Conservation (phyloP, 345 rosid species). For the Aquilaria malaccensis region DNA sequence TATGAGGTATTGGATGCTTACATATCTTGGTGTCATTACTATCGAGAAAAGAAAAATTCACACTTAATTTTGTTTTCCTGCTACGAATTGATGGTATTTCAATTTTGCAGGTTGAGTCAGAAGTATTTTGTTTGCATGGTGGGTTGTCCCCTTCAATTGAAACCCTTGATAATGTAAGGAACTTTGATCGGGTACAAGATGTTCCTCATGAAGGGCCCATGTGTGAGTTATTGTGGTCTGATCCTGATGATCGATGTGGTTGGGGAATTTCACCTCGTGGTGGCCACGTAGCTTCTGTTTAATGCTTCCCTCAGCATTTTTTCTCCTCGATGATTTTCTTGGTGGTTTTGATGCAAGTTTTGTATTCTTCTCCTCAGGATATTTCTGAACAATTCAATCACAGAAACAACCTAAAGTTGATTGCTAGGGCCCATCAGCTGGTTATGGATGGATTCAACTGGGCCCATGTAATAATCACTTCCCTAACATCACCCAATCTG, state of each 20-base stretch:
- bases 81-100: no score
- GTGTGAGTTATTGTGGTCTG: slow-evolving; percentile 99
- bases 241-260: slow-evolving; percentile 96
- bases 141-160: slow-evolving; percentile 97
- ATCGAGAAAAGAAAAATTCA: no score
- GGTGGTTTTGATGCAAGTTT: slow-evolving; percentile 9
- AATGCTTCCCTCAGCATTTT: slow-evolving; percentile 1
- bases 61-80: no score
- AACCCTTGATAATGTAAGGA: slow-evolving; percentile 90
- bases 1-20: no score
- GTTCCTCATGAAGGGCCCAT: slow-evolving; percentile 99
- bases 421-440: slow-evolving; percentile 97
- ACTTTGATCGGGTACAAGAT: slow-evolving; percentile 95
- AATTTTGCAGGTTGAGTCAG: slow-evolving; percentile 77
- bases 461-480: slow-evolving; percentile 68
- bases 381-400: slow-evolving; percentile 97
- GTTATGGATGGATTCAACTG: slow-evolving; percentile 99
- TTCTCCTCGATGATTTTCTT: not conserved
- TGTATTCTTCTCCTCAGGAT: slow-evolving; percentile 40
- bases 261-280: slow-evolving; percentile 99
- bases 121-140: slow-evolving; percentile 98
- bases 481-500: not conserved
- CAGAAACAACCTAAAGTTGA: slow-evolving; percentile 78
- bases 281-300: slow-evolving; percentile 57
- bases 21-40: no score